Base-by-base conservation (phyloP, 2,329 filamentous ascomycete genomes). In the Sclerotinia trifoliorum region DNA sequence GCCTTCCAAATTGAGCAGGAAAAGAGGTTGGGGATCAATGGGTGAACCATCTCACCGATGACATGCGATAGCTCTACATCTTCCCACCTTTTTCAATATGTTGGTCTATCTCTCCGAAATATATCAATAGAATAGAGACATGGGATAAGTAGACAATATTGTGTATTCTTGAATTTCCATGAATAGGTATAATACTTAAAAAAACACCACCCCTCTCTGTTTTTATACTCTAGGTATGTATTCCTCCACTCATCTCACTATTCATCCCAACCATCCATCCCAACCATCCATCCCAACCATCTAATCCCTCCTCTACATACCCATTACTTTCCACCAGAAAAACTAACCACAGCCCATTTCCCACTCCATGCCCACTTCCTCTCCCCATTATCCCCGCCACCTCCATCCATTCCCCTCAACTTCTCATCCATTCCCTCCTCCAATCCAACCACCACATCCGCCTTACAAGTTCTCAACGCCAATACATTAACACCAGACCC, bases 311-410 rank as follows among this genome's bases (percentile, higher is more conserved):
- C 21, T 44, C 15, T 26, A 42, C 55, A 19, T 24, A 19, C 3
- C 21, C 39, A 70, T 26, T 72, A 75, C 78, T 91, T 91, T 0
- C 91, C 91, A 73, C 90, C 85, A 57, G 85, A 93, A 75, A 94
- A 93, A 42, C 92, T 93, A 5, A 96, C 89, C n/a, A 98, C 93
- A 7, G 94, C 94, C 91, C 92, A 98, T 80, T 97, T 97, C 54
- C 94, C 94, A 76, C 87, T 91, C 94, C 94, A 98, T 0, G 93
- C 94, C 94, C 94, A 98, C 78, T 92, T 91, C 67, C 95, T 85
- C 32, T 87, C 85, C 35, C 75, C 76, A 60, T 73, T 68, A 70
- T 93, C 88, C 21, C 89, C 91, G 4, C 90, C 91, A 1, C 91
- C 91, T 21, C 84, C 88, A 65, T 91, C 88, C 65, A 81, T 84